phyloP scores from a whole-genome alignment of 805 yeast species.

The Ascoidea rubescens region DNA sequence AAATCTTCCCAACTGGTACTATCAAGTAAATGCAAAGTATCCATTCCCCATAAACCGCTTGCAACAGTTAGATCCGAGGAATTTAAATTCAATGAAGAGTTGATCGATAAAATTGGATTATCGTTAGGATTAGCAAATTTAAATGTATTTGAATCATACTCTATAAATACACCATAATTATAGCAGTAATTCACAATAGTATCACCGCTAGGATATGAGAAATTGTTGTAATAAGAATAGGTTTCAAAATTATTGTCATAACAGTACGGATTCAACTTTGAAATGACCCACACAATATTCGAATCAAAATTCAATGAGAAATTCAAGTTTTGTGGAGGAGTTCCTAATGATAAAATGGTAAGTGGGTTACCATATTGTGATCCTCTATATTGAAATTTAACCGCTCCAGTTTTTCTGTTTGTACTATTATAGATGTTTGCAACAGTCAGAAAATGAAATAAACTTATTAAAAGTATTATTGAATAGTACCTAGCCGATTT shows the following conservation, averaged over 20 bases:
- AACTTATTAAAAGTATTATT: too few species aligned
- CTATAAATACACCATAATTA: background rate
- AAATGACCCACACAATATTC: background rate
- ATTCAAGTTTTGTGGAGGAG: background rate
- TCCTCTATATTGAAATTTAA: too few species aligned
- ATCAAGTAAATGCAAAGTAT: slow-evolving; percentile 4
- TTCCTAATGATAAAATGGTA: background rate
- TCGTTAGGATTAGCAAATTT: too few species aligned
- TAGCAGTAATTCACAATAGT: background rate
- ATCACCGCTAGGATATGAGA: background rate
- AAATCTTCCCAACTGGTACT: slow-evolving; percentile 1
- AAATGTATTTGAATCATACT: background rate
- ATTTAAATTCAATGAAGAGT: background rate
- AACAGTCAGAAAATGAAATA: too few species aligned
- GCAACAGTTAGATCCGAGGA: slow-evolving; percentile 5
- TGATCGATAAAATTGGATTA: background rate
- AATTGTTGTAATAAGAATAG: background rate
- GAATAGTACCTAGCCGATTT: too few species aligned
- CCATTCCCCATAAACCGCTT: background rate
- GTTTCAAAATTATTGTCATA: background rate
- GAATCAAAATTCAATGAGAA: background rate
- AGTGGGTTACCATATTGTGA: background rate
- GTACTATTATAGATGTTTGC: too few species aligned
- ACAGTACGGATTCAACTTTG: background rate
- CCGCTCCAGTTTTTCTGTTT: too few species aligned